Conservation (phyloP, 139 green algal genomes). For the Trebouxia sp. region DNA sequence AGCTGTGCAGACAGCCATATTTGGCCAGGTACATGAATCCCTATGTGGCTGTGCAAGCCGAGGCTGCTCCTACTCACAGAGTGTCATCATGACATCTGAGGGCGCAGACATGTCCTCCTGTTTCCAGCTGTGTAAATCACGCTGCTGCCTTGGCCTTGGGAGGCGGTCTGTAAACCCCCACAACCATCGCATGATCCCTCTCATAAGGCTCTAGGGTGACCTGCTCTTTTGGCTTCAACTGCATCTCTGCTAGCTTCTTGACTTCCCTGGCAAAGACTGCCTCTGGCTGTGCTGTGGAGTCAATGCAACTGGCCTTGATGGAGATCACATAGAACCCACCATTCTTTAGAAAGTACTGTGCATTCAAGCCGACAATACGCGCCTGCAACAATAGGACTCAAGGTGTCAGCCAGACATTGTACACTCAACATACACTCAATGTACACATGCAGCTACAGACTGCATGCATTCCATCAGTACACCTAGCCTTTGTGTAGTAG, state of each 20-base stretch:
- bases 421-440: no score
- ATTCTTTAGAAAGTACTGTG: slow-evolving; percentile 98
- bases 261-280: slow-evolving; percentile 98
- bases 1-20: no score
- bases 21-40: no score
- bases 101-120: no score
- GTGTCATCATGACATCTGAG: no score
- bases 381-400: slow-evolving; percentile 76
- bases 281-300: slow-evolving; percentile 96
- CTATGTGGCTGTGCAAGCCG: no score
- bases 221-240: slow-evolving; percentile 96
- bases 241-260: slow-evolving; percentile 97
- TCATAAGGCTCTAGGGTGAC: slow-evolving; percentile 99
- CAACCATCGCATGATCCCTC: slow-evolving; percentile 97
- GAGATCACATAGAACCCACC: slow-evolving; percentile 98
- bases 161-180: slow-evolving; percentile 73
- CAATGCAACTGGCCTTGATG: slow-evolving; percentile 99
- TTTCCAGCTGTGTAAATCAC: no score
- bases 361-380: slow-evolving; percentile 97
- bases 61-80: no score
- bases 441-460: no score
- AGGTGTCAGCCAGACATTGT: no score
- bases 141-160: slow-evolving; percentile 40
- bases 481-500: no score
- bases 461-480: no score